Conservation (phyloP, 768 basidiomycete species). For the Phlebiopsis flavidoalba region DNA sequence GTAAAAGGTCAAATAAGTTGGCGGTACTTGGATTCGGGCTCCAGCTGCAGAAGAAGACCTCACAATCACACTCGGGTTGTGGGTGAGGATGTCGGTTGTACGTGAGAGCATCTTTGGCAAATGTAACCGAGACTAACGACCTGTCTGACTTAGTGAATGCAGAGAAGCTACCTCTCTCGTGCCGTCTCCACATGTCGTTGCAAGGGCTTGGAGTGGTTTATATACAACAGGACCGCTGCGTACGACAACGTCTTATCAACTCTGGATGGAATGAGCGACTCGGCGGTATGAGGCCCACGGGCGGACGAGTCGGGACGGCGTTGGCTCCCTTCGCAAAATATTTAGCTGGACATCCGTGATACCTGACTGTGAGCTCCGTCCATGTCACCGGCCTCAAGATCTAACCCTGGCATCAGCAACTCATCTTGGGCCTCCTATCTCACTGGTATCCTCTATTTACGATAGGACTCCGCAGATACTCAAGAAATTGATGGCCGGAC, state of each 20-base stretch:
- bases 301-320: conserved; percentile 13
- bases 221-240: conserved; percentile 87
- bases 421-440: conserved; percentile 18
- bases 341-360: conserved; percentile 23
- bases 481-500: conserved; percentile 42
- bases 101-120: conserved; percentile 16
- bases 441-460: conserved; percentile 23
- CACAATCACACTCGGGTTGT: conserved; percentile 36
- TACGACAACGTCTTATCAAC: conserved; percentile 84
- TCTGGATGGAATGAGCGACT: conserved; percentile 39
- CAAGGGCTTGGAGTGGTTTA: conserved; percentile 88
- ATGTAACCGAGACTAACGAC: conserved; percentile 23
- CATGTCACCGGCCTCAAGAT: not conserved
- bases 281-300: conserved; percentile 12
- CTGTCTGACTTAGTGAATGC: conserved; percentile 21
- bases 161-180: conserved; percentile 41
- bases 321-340: conserved; percentile 21
- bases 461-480: conserved; percentile 26
- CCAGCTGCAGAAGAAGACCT: conserved; percentile 76
- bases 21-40: conserved; percentile 88
- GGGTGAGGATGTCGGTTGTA: conserved; percentile 45
- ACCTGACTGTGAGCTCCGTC: conserved; percentile 20
- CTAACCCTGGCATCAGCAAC: conserved; percentile 10
- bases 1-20: conserved; percentile 85
- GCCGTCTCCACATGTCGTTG: conserved; percentile 74